Percentiles rank a stretch among this genome's conserved stretches.
phyloP scores from a whole-genome alignment of 2,329 filamentous ascomycete genomes.

The Alternaria longipes region DNA sequence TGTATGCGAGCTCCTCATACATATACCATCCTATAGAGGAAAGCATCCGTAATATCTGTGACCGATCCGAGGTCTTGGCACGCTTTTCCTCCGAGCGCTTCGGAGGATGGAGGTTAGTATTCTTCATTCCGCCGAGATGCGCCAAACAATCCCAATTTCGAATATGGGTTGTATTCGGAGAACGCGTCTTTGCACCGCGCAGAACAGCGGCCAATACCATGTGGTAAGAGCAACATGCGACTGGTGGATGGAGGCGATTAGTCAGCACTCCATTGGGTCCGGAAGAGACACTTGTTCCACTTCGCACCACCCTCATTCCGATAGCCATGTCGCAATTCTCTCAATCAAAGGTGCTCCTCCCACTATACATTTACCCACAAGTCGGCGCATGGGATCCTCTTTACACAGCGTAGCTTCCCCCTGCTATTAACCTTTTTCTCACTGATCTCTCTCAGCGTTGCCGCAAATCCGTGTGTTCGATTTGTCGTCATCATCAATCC shows the following conservation, averaged over 20 bases:
- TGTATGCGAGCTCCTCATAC: neutral
- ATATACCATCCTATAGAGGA: neutral
- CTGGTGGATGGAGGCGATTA: constrained; percentile 3
- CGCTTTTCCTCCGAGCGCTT: neutral
- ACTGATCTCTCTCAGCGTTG: constrained; percentile 20
- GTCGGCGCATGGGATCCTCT: constrained; percentile 60
- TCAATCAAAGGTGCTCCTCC: constrained; percentile 54
- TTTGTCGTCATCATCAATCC: constrained; percentile 64
- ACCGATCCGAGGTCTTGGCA: neutral
- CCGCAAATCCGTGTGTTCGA: constrained; percentile 50
- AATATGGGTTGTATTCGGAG: neutral
- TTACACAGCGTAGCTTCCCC: constrained; percentile 51
- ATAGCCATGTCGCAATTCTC: constrained; percentile 1
- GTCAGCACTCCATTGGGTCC: constrained; percentile 6
- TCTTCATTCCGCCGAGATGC: neutral
- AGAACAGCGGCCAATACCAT: neutral
- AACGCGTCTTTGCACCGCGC: neutral
- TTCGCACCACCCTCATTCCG: neutral
- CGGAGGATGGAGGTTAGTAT: neutral
- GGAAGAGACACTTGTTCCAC: neutral
- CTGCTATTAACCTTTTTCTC: neutral
- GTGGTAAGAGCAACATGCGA: neutral
- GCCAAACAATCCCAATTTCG: neutral
- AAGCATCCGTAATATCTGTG: neutral
- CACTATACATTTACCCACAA: constrained; percentile 61